Percentiles rank a stretch among this genome's conserved stretches.
Conservation (phyloP, 78 protist genomes). For the Polysphondylium violaceum region DNA sequence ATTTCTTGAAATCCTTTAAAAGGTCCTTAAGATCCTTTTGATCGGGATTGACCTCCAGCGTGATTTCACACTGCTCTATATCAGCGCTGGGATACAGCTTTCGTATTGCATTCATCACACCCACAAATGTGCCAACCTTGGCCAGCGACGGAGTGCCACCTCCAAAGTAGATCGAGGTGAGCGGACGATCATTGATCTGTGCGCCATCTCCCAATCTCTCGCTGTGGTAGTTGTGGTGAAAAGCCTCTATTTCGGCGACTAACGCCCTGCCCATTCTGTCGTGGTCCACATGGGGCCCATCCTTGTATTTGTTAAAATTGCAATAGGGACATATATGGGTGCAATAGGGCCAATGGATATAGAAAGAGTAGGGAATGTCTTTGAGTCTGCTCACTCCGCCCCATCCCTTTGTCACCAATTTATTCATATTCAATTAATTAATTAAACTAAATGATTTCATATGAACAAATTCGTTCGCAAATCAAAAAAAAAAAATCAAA, state of each 20-base stretch:
- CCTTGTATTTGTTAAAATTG: constrained; percentile 66
- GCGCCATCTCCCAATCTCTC: not conserved
- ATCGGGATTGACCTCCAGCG: constrained; percentile 81
- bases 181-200: not conserved
- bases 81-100: not conserved
- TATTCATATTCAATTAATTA: too few species aligned
- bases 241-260: constrained; percentile 1
- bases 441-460: too few species aligned
- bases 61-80: constrained; percentile 25
- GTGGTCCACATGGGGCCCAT: constrained; percentile 54
- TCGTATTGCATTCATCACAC: not conserved
- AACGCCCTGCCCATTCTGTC: constrained; percentile 31
- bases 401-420: too few species aligned
- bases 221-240: not conserved
- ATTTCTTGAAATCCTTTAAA: constrained; percentile 48
- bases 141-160: constrained; percentile 87
- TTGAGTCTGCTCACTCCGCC: not conserved
- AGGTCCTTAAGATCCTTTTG: not conserved
- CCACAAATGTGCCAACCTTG: constrained; percentile 26
- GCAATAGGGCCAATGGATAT: constrained; percentile 83
- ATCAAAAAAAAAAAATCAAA: too few species aligned
- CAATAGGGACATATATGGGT: constrained; percentile 80
- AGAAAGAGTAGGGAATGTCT: constrained; percentile 39
- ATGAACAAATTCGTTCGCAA: too few species aligned
- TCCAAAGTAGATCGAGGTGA: constrained; percentile 77